A percentile compares a stretch with the other conserved stretches of the same genome.
Evolutionary conservation across 1,139 yeast genomes (phyloP).

Genomic region (Yamadazyma atmosphaerica): DNA sequence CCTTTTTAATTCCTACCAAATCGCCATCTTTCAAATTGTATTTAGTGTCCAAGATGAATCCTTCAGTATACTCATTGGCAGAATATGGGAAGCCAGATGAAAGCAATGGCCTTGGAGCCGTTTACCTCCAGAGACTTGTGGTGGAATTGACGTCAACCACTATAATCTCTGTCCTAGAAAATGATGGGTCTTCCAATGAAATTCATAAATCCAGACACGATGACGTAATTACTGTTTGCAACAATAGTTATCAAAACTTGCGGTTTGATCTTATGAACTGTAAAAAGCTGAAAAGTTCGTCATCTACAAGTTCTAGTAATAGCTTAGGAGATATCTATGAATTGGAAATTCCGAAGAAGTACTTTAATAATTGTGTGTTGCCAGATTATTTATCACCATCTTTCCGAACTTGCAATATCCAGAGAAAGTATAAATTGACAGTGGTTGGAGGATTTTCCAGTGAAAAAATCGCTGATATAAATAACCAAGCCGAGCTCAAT

Average conservation of each 20-base stretch:
- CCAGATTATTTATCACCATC: conserved; percentile 56
- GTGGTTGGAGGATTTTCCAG: conserved; percentile 48
- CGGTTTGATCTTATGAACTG: conserved; percentile 43
- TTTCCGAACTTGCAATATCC: conserved; percentile 58
- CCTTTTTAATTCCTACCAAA: conserved; percentile 43
- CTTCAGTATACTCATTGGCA: conserved; percentile 35
- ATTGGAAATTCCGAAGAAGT: conserved; percentile 45
- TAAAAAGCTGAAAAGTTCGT: conserved; percentile 25
- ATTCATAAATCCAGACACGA: conserved; percentile 33
- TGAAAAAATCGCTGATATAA: conserved; percentile 24
- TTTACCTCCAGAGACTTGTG: conserved; percentile 40
- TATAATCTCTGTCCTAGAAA: conserved; percentile 35
- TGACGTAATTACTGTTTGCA: conserved; percentile 28
- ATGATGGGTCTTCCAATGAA: conserved; percentile 24
- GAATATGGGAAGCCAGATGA: conserved; percentile 40
- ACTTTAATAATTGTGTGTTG: conserved; percentile 40
- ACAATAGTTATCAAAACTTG: conserved; percentile 34
- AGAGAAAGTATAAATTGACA: conserved; percentile 45
- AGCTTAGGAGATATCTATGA: conserved; percentile 30
- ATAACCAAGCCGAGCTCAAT: conserved; percentile 19
- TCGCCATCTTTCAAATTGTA: conserved; percentile 41
- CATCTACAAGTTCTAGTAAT: conserved; percentile 21
- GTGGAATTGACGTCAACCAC: conserved; percentile 38
- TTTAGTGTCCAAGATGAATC: conserved; percentile 35
- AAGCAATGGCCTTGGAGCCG: conserved; percentile 49